These are phyloP conservation scores for Rhodotorula diobovata DNA, from an alignment of 768 basidiomycete genomes.

Conservation along the genomic window DNA sequence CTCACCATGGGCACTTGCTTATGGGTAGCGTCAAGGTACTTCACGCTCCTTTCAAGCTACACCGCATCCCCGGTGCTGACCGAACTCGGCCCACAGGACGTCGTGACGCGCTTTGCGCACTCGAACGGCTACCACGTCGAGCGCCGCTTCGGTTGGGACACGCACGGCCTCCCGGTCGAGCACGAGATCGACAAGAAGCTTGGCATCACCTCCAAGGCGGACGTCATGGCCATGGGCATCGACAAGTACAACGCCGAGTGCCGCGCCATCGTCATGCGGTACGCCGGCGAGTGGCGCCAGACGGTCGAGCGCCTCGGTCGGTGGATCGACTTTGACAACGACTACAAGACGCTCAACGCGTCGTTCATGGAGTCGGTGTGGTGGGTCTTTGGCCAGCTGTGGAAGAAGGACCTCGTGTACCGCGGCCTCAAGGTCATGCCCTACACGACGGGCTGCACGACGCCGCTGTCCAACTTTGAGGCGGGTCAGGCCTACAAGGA, in stretches of 20 bases:
- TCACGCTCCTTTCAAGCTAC: background rate
- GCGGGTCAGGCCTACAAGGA: conserved; percentile 87
- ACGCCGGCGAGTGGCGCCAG: conserved; percentile 83
- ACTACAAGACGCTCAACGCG: conserved; percentile 92
- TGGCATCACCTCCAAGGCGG: conserved; percentile 82
- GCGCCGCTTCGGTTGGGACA: conserved; percentile 97
- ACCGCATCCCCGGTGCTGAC: background rate
- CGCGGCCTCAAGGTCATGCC: conserved; percentile 94
- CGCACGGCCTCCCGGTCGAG: conserved; percentile 96
- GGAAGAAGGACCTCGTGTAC: conserved; percentile 86
- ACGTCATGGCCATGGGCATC: conserved; percentile 93
- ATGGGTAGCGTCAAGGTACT: conserved; percentile 66
- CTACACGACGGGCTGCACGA: conserved; percentile 92
- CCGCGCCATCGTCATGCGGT: conserved; percentile 93
- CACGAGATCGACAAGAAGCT: conserved; percentile 98
- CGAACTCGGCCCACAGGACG: conserved; percentile 62
- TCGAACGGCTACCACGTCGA: conserved; percentile 87
- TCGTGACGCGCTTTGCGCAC: conserved; percentile 92
- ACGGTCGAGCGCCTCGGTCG: conserved; percentile 98
- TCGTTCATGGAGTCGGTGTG: conserved; percentile 97
- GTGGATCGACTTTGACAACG: conserved; percentile 99
- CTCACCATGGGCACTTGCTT: conserved; percentile 69
- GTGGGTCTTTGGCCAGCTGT: conserved; percentile 98
- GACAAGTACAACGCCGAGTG: conserved; percentile 97
- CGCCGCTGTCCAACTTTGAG: conserved; percentile 95